These are phyloP conservation scores for Uncinocarpus reesii DNA, from an alignment of 2,329 filamentous ascomycete species.

Conservation along the genomic window DNA sequence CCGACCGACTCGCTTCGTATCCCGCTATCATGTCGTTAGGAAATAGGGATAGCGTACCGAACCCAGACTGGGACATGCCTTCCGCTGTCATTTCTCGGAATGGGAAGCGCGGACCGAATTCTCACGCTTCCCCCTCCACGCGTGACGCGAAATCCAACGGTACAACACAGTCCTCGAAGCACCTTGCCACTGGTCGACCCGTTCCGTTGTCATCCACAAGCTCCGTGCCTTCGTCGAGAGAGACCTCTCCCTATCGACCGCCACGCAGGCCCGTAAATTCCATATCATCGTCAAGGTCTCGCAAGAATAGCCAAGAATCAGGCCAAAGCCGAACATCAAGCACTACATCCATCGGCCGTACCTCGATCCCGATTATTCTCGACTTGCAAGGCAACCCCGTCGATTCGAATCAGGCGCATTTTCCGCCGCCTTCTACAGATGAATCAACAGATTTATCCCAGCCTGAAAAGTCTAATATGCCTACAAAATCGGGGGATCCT, in stretches of 20 bases:
- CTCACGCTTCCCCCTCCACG: constrained; percentile 6
- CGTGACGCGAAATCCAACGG: constrained; percentile 12
- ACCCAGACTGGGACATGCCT: constrained; percentile 11
- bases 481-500: constrained; percentile 30
- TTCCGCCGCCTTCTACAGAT: constrained; percentile 53
- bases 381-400: constrained; percentile 59
- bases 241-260: constrained; percentile 38
- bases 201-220: constrained; percentile 30
- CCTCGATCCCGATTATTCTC: constrained; percentile 47
- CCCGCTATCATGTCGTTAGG: constrained; percentile 7
- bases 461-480: constrained; percentile 51
- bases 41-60: neutral
- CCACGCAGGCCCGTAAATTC: constrained; percentile 26
- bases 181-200: constrained; percentile 1
- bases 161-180: constrained; percentile 7
- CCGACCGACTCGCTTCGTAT: constrained; percentile 1
- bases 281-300: constrained; percentile 39
- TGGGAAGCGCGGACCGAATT: constrained; percentile 3
- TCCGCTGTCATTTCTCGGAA: constrained; percentile 6
- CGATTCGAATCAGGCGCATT: constrained; percentile 54
- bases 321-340: constrained; percentile 49
- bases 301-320: constrained; percentile 57
- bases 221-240: constrained; percentile 41
- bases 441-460: constrained; percentile 50
- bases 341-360: constrained; percentile 24